Conservation (phyloP, 805 yeast genomes). For the Metschnikowia corniflorae region DNA sequence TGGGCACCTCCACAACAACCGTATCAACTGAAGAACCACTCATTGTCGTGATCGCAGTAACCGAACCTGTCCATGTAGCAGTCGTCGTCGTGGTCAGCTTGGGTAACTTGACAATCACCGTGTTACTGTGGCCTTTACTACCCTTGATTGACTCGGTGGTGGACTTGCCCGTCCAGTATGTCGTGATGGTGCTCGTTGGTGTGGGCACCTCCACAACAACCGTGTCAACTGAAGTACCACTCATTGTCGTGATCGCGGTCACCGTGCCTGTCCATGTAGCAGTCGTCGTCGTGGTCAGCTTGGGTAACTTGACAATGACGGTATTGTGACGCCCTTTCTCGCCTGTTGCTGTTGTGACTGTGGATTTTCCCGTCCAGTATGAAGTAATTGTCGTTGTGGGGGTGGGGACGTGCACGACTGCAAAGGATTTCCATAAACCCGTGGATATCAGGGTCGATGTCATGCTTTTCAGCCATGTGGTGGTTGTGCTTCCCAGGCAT, state of each 20-base stretch:
- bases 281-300: slow-evolving; percentile 16
- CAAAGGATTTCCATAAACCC: no score
- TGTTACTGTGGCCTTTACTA: slow-evolving; percentile 12
- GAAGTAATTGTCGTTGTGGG: background rate
- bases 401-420: background rate
- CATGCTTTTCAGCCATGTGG: no score
- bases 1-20: slow-evolving; percentile 3
- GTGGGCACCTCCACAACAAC: slow-evolving; percentile 17
- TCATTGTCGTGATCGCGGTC: slow-evolving; percentile 12
- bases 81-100: background rate
- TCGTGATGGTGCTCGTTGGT: slow-evolving; percentile 6
- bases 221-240: slow-evolving; percentile 18
- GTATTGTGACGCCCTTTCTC: background rate
- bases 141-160: slow-evolving; percentile 4
- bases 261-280: slow-evolving; percentile 14
- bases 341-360: background rate
- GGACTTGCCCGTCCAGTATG: slow-evolving; percentile 7
- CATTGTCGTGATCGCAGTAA: background rate
- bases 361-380: background rate
- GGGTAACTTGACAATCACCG: slow-evolving; percentile 14
- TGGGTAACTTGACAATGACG: background rate
- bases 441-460: no score
- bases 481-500: no score
- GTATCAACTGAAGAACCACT: slow-evolving; percentile 9
- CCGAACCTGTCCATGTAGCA: background rate